A percentile compares a stretch with the other conserved stretches of the same genome.
Conservation (phyloP, 345 rosid genomes). For the Pugionium dolabratum region DNA sequence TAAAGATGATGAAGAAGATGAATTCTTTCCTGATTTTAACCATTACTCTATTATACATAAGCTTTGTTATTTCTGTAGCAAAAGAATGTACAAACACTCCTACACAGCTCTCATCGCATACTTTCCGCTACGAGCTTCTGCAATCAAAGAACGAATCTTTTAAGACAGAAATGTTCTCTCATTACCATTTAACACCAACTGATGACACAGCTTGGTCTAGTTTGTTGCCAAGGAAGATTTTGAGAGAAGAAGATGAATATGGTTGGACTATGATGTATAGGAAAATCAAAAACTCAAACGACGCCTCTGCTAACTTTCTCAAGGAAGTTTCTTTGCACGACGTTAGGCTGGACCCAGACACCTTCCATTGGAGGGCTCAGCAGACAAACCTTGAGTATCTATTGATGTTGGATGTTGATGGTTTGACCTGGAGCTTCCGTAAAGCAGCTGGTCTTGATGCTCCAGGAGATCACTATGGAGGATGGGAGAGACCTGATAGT, state of each 20-base stretch:
- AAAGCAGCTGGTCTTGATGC: constrained; percentile 72
- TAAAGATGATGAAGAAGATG: constrained; percentile 32
- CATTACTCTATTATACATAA: constrained; percentile 17
- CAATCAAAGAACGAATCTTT: constrained; percentile 59
- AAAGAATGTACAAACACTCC: constrained; percentile 92
- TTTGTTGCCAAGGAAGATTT: constrained; percentile 72
- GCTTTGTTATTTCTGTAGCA: constrained; percentile 35
- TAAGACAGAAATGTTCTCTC: constrained; percentile 52
- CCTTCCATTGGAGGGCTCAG: constrained; percentile 74
- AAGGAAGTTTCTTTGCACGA: constrained; percentile 77
- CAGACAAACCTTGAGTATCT: constrained; percentile 87
- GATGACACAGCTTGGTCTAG: constrained; percentile 81
- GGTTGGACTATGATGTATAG: constrained; percentile 59
- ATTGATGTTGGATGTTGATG: constrained; percentile 79
- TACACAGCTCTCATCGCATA: constrained; percentile 69
- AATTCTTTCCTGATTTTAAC: constrained; percentile 26
- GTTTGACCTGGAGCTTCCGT: constrained; percentile 81
- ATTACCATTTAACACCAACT: constrained; percentile 79
- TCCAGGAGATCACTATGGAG: constrained; percentile 70
- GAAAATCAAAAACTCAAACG: constrained; percentile 57
- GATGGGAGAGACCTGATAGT: constrained; percentile 69
- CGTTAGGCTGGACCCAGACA: constrained; percentile 65
- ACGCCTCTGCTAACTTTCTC: constrained; percentile 43
- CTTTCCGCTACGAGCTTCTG: constrained; percentile 62
- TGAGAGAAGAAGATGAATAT: constrained; percentile 64